Evolutionary conservation across 805 yeast species (phyloP).

Genomic region (Kluyveromyces aestuarii): DNA sequence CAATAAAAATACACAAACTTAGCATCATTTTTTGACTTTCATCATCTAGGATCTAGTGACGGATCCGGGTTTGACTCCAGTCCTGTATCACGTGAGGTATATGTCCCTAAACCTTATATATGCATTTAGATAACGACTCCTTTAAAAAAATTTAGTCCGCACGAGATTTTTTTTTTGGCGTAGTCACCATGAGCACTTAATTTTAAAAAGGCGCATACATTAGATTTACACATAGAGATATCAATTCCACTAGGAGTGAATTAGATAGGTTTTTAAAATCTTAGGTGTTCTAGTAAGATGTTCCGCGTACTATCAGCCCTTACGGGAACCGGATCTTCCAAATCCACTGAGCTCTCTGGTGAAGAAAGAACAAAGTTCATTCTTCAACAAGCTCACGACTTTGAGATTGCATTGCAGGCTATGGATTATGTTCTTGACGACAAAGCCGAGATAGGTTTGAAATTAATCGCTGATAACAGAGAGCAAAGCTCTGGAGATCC

Average conservation of each 20-base stretch:
- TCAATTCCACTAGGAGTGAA: neutral
- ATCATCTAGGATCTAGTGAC: no score
- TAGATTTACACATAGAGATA: no score
- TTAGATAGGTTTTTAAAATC: neutral
- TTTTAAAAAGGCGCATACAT: no score
- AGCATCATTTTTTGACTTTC: neutral
- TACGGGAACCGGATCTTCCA: conserved; percentile 12
- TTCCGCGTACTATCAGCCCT: conserved; percentile 29
- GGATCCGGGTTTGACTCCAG: no score
- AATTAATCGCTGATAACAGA: conserved; percentile 32
- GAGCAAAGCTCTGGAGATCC: conserved; percentile 34
- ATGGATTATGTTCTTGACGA: conserved; percentile 90
- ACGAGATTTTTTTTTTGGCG: no score
- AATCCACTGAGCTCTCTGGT: conserved; percentile 13
- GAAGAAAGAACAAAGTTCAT: conserved; percentile 29
- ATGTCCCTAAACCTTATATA: no score
- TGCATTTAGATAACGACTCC: no score
- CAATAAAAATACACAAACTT: neutral
- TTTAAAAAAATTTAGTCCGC: no score
- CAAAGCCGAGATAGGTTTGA: conserved; percentile 59
- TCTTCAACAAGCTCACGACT: conserved; percentile 35
- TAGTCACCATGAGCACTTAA: no score
- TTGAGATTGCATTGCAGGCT: conserved; percentile 74
- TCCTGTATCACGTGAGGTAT: no score
- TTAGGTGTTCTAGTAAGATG: conserved; percentile 13